These are phyloP conservation scores for Lithospermum erythrorhizon DNA, from an alignment of 257 asterid genomes.

Conservation along the genomic window DNA sequence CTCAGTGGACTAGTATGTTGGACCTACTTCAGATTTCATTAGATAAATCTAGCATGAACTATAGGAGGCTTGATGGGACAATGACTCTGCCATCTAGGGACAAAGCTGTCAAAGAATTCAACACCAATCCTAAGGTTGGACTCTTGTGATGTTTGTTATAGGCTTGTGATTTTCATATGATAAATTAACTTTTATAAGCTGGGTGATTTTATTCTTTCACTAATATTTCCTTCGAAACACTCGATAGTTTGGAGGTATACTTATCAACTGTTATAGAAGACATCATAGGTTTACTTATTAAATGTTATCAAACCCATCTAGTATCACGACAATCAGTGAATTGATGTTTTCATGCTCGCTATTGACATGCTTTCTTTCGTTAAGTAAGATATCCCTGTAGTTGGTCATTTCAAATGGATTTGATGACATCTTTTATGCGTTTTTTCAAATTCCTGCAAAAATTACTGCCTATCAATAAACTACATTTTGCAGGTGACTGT, in stretches of 20 bases:
- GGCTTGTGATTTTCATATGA: slow-evolving; percentile 2
- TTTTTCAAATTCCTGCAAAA: background rate
- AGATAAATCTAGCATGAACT: slow-evolving; percentile 34
- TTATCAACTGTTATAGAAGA: background rate
- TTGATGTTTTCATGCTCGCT: too few relatives aligned
- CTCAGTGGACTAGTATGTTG: slow-evolving; percentile 98
- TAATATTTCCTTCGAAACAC: too few relatives aligned
- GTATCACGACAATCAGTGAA: too few relatives aligned
- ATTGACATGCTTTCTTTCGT: too few relatives aligned
- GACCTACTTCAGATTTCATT: slow-evolving; percentile 72
- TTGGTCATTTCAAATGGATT: background rate
- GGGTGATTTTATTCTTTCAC: too few relatives aligned
- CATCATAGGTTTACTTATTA: background rate
- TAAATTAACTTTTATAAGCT: background rate
- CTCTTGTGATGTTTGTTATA: slow-evolving; percentile 1
- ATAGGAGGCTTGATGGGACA: slow-evolving; percentile 93
- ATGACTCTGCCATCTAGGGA: slow-evolving; percentile 93
- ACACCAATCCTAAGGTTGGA: slow-evolving; percentile 74
- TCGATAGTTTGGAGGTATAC: too few relatives aligned
- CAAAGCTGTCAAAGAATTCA: slow-evolving; percentile 90
- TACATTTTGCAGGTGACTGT: slow-evolving; percentile 69
- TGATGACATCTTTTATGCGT: background rate
- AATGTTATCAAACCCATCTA: too few relatives aligned
- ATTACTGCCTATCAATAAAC: background rate
- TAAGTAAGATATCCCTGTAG: too few relatives aligned